Evolutionary conservation across 2,329 filamentous ascomycete genomes (phyloP).

Genomic region (Parastagonospora nodorum): DNA sequence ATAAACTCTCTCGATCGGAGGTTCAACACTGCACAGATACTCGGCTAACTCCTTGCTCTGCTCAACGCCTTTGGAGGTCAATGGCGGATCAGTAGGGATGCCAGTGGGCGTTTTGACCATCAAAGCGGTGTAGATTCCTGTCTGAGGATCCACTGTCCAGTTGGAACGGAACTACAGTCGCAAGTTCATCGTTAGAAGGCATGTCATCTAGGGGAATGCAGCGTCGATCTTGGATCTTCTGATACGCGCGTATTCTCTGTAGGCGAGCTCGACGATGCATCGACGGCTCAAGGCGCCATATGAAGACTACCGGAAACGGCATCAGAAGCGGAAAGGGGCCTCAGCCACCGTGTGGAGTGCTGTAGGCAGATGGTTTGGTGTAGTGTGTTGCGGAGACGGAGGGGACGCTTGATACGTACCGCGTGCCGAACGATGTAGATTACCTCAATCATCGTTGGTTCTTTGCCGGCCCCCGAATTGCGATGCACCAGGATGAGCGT

Average conservation of each 20-base stretch:
- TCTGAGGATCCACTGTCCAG: constrained; percentile 82
- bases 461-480: background rate
- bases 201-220: constrained; percentile 17
- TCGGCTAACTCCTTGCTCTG: constrained; percentile 78
- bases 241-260: constrained; percentile 5
- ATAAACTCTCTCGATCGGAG: constrained; percentile 77
- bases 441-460: constrained; percentile 48
- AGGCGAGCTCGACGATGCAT: constrained; percentile 12
- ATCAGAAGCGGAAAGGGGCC: constrained; percentile 13
- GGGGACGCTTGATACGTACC: constrained; percentile 47
- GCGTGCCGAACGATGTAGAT: constrained; percentile 58
- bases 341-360: constrained; percentile 9
- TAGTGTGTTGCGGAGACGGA: constrained; percentile 10
- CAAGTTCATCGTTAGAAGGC: constrained; percentile 21
- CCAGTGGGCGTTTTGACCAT: constrained; percentile 76
- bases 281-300: constrained; percentile 2
- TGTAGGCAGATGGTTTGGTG: constrained; percentile 2
- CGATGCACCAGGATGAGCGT: constrained; percentile 2
- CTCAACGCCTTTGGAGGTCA: constrained; percentile 83
- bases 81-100: constrained; percentile 82
- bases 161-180: constrained; percentile 74
- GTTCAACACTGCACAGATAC: constrained; percentile 66
- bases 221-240: constrained; percentile 12
- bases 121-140: constrained; percentile 75
- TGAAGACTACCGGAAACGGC: background rate